Evolutionary conservation across 306 rosid species (phyloP), one percentile per base, ranked within the genome.

Genomic region (Rosa chinensis): DNA sequence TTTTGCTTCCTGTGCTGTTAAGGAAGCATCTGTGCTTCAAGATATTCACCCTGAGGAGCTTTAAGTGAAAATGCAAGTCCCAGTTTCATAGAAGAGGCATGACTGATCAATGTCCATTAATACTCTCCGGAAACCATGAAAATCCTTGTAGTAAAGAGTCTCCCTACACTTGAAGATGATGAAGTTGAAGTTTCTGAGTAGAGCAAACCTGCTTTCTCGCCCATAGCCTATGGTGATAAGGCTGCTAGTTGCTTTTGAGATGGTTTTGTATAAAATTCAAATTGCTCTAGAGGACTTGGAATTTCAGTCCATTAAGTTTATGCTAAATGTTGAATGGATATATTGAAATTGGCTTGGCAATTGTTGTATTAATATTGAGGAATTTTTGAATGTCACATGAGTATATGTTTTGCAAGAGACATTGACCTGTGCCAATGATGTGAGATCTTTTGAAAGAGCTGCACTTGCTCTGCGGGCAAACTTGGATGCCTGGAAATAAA

Each of bases 11-110:
- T 85, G 69, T 82, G 56, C 49, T 78, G 28, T 35, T 42, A 52
- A 92, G 97, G 92, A 91, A 81, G 95, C 84, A 79, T 79, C 93
- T 2, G 7, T 86, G 69, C 92, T 94, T 81, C 84, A 80, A 82
- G 93, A 94, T 18, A 89, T 92, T 81, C 90, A 89, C 83, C 94
- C 97, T 25, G 86, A 86, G 42, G 93, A 88, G 83, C 85, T 55
- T 91, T 72, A 94, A 86, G 82, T 63, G 64, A 91, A 83, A 84
- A 72, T 92, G 84, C 94, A 89, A 88, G 94, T 89, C 91, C 90
- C 47, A 84, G 66, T 79, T 94, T 94, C 70, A 43, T 83, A 75
- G 89, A 92, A 32, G 97, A 87, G 87, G 97, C 93, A 66, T 97
- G 91, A 64, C 82, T 92, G 66, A 87, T 92, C 86, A 97, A 92